phyloP scores from a whole-genome alignment of 805 yeast species.

The Suhomyces sp. region DNA sequence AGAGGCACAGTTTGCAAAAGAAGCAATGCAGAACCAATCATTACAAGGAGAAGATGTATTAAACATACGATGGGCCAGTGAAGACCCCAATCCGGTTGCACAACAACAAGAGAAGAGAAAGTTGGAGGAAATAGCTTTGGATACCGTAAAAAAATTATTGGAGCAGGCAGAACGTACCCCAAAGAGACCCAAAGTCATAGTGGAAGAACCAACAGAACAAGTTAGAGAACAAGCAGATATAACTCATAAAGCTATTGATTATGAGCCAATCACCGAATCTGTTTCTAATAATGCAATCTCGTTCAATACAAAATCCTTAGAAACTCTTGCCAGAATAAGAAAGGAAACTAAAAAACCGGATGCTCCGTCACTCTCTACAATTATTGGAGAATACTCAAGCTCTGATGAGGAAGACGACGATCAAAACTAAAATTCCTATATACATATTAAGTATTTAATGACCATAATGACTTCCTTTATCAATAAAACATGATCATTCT shows the following conservation, averaged over 20 bases:
- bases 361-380: slow-evolving; percentile 8
- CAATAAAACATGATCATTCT: slow-evolving; percentile 11
- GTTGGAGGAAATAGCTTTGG: slow-evolving; percentile 52
- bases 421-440: not conserved
- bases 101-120: slow-evolving; percentile 48
- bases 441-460: not conserved
- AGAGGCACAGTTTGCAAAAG: slow-evolving; percentile 92
- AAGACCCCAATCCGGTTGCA: slow-evolving; percentile 78
- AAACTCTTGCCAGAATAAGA: too few species aligned
- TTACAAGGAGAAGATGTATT: slow-evolving; percentile 58
- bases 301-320: not conserved
- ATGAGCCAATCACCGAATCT: too few species aligned
- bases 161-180: slow-evolving; percentile 27
- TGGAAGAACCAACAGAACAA: slow-evolving; percentile 19
- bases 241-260: not conserved
- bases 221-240: slow-evolving; percentile 1
- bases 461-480: not conserved
- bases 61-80: slow-evolving; percentile 83
- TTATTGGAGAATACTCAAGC: slow-evolving; percentile 30
- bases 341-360: not conserved
- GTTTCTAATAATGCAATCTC: not conserved
- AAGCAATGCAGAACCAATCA: slow-evolving; percentile 87
- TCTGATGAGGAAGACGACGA: slow-evolving; percentile 25
- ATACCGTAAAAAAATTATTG: slow-evolving; percentile 49
- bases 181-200: slow-evolving; percentile 14